These are phyloP conservation scores for Ajuga reptans DNA, from an alignment of 305 asterid species.

Conservation along the genomic window DNA sequence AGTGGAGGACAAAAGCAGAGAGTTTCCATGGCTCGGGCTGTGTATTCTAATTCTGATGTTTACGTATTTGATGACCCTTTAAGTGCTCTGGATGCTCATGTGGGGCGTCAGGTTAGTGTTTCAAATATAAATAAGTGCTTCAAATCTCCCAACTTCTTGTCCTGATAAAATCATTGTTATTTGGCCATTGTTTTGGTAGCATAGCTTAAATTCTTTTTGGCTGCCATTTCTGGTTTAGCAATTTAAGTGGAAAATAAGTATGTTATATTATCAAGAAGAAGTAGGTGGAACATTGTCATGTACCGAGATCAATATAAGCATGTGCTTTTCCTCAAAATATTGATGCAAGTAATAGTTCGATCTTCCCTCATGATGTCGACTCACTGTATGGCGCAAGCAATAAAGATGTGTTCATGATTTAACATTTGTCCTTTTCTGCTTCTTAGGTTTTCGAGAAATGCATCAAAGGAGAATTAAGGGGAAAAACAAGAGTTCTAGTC, in stretches of 20 bases:
- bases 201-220: background rate
- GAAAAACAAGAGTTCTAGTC: constrained; percentile 90
- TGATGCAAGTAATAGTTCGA: background rate
- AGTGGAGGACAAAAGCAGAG: constrained; percentile 98
- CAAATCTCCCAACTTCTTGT: background rate
- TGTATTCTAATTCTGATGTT: constrained; percentile 77
- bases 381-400: background rate
- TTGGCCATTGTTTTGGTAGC: constrained; percentile 10
- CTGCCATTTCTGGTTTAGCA: constrained; percentile 11
- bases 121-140: background rate
- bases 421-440: constrained; percentile 16
- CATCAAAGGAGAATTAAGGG: constrained; percentile 78
- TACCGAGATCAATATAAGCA: background rate
- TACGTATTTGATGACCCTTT: constrained; percentile 88
- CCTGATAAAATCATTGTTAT: background rate
- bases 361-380: background rate
- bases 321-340: background rate
- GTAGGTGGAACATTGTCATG: background rate
- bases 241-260: background rate
- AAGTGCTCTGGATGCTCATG: constrained; percentile 88
- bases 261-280: background rate
- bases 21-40: constrained; percentile 94
- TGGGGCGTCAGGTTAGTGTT: constrained; percentile 53
- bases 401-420: background rate
- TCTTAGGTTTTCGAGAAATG: constrained; percentile 83